Percentiles rank a stretch among this genome's conserved stretches.
phyloP scores from a whole-genome alignment of 2,329 filamentous ascomycete genomes.

The Pseudofabraea citricarpa region DNA sequence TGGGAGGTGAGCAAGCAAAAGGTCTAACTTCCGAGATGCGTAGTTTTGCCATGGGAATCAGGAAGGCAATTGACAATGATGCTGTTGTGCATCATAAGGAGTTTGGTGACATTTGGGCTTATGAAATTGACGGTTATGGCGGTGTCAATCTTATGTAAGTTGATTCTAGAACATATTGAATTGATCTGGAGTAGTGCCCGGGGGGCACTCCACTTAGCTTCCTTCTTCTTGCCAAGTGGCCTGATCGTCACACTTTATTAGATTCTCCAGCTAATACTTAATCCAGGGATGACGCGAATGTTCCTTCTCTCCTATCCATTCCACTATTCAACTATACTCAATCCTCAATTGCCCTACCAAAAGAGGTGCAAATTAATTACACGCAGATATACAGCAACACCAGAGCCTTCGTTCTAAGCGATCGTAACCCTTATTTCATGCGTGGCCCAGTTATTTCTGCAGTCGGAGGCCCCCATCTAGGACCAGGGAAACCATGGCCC shows the following conservation, averaged over 20 bases:
- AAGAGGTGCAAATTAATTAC: conserved; percentile 36
- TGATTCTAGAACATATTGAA: not conserved
- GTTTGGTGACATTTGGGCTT: conserved; percentile 69
- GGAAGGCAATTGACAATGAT: conserved; percentile 63
- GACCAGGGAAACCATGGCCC: conserved; percentile 49
- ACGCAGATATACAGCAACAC: conserved; percentile 73
- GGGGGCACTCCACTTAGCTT: too few species aligned
- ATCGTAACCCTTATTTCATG: conserved; percentile 73
- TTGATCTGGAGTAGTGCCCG: too few species aligned
- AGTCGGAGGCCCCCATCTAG: conserved; percentile 69
- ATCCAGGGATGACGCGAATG: conserved; percentile 60
- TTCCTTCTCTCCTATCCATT: conserved; percentile 61
- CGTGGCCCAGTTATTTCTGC: conserved; percentile 44
- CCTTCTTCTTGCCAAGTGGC: too few species aligned
- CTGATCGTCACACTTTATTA: not conserved
- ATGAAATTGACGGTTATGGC: conserved; percentile 67
- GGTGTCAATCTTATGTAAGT: conserved; percentile 53
- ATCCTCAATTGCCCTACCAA: conserved; percentile 17
- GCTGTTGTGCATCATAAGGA: conserved; percentile 61
- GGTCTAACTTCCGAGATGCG: conserved; percentile 52
- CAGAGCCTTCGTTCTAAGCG: conserved; percentile 70
- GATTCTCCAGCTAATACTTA: not conserved
- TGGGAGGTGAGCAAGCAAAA: conserved; percentile 36
- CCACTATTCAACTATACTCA: conserved; percentile 54
- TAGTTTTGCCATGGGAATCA: conserved; percentile 56